Conservation (phyloP, 1,139 yeast genomes). For the Saccharomyces hybrid region DNA sequence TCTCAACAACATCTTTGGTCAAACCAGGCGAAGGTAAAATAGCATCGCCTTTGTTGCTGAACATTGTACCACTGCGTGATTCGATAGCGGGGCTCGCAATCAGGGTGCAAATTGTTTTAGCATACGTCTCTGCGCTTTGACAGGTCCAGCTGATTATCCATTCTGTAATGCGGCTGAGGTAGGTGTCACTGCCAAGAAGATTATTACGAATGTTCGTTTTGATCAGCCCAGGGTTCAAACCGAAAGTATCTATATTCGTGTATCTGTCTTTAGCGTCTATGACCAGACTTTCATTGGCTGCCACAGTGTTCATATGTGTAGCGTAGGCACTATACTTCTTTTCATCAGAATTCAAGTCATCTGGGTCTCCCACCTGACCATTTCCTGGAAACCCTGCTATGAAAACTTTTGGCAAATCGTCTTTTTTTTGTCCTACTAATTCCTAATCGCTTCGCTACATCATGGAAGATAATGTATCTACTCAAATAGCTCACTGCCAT, state of each 20-base stretch:
- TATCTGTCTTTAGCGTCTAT: slow-evolving; percentile 20
- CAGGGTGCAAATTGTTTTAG: slow-evolving; percentile 28
- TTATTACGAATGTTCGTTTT: slow-evolving; percentile 33
- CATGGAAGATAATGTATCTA: slow-evolving; percentile 29
- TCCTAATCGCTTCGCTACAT: slow-evolving; percentile 20
- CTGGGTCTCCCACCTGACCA: slow-evolving; percentile 28
- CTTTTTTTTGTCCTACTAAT: slow-evolving; percentile 5
- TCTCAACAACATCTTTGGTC: slow-evolving; percentile 25
- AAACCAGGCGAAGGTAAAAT: slow-evolving; percentile 28
- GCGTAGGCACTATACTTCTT: slow-evolving; percentile 22
- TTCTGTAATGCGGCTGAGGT: slow-evolving; percentile 26
- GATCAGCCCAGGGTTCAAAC: slow-evolving; percentile 36
- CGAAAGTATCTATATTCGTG: slow-evolving; percentile 25
- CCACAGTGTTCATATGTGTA: slow-evolving; percentile 36
- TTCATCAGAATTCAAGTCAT: slow-evolving; percentile 33
- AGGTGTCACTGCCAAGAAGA: slow-evolving; percentile 26
- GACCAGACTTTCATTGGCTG: slow-evolving; percentile 36
- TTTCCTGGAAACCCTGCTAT: slow-evolving; percentile 36
- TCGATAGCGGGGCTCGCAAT: slow-evolving; percentile 30
- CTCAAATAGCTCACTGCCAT: slow-evolving; percentile 35
- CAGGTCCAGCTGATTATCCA: slow-evolving; percentile 28
- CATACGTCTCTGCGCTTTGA: slow-evolving; percentile 32
- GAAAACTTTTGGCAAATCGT: slow-evolving; percentile 31
- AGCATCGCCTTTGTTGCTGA: slow-evolving; percentile 28
- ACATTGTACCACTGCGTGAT: slow-evolving; percentile 26